Percentiles rank a stretch among this genome's conserved stretches.
Conservation (phyloP, 2,329 filamentous ascomycete species). For the Pseudogymnoascus destructans region DNA sequence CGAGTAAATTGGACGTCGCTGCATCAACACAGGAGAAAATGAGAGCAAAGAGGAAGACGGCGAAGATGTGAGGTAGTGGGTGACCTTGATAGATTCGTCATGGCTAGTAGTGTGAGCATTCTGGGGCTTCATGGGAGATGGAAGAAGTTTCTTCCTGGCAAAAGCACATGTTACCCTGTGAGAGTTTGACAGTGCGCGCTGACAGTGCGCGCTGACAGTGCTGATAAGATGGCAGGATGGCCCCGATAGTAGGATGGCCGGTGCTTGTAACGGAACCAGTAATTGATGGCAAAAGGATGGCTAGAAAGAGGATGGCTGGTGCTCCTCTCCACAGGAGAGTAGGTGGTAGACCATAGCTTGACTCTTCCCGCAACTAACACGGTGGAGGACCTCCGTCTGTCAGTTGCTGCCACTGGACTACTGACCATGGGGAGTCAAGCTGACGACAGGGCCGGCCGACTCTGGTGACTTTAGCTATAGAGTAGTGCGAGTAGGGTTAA, state of each 20-base stretch:
- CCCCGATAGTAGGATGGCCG: not conserved
- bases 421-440: not conserved
- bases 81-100: not conserved
- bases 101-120: conserved; percentile 4
- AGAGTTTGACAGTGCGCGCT: conserved; percentile 5
- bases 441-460: not conserved
- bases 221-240: not conserved
- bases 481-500: not conserved
- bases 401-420: not conserved
- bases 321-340: not conserved
- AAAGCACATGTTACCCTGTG: conserved; percentile 7
- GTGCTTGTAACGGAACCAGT: not conserved
- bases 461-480: not conserved
- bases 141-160: conserved; percentile 7
- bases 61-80: not conserved
- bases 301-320: not conserved
- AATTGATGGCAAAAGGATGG: not conserved
- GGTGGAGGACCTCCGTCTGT: not conserved
- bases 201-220: conserved; percentile 1
- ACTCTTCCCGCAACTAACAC: not conserved
- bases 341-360: not conserved
- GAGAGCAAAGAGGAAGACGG: not conserved
- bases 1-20: not conserved
- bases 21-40: not conserved
- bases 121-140: conserved; percentile 6